Base-by-base conservation (phyloP, 2,329 filamentous ascomycete genomes). In the Stagonosporopsis vannaccii region DNA sequence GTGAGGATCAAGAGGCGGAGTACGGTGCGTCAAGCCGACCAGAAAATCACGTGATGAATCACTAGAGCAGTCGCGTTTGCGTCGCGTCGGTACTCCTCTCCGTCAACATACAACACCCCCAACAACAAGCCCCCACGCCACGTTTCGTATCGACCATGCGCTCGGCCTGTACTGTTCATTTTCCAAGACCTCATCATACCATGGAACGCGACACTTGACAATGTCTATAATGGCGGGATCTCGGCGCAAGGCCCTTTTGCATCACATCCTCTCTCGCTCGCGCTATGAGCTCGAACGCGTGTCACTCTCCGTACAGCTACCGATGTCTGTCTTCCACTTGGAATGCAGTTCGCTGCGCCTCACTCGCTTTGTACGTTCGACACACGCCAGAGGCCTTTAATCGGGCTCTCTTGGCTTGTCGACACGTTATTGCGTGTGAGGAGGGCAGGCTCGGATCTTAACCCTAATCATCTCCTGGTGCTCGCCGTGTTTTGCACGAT, bases 391-490 rank as follows among this genome's bases (percentile, higher is more conserved):
- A 85, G 82, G 84, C 85, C 87, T 85, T 80, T 67, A 77, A 81
- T 75, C 82, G 71, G 79, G 80, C 77, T 79, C 80, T 78, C 82
- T 79, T 79, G 80, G 81, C 81, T 77, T 77, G 72, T 69, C 56
- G 68, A 68, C 67, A 53, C 56, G 63, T 59, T 63, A 53, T 62
- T 59, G 67, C 65, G 71, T 73, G 73, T 76, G 80, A 79, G 78
- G 85, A 83, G 85, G 88, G 86, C 82, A 81, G 81, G 78, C 81
- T 89, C 87, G 91, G 90, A 93, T 93, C 90, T 93, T 96, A 97
- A 96, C 93, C 93, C 93, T 97, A 97, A 90, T 84, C 81, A 81
- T 78, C 80, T 77, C 81, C 87, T 90, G 90, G 91, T 87, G 86
- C 73, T 75, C 67, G 59, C 70, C 63, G 69, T 60, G 87, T 70